Evolutionary conservation across 1,284 basidiomycete genomes (phyloP).

Genomic region (Sphagnurus paluster): DNA sequence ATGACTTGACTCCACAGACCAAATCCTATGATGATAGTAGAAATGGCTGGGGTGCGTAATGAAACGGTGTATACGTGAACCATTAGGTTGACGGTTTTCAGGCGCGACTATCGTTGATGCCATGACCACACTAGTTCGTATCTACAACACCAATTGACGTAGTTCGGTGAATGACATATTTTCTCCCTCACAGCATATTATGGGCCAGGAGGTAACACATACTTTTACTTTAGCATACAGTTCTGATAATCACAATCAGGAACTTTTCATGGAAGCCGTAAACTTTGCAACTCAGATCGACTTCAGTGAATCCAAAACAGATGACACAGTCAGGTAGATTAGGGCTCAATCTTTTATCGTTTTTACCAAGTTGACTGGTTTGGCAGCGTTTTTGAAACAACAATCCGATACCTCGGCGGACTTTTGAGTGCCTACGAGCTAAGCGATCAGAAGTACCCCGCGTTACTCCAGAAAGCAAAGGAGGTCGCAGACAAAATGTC

Average conservation of each 20-base stretch:
- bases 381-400: slow-evolving; percentile 85
- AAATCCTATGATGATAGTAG: slow-evolving; percentile 34
- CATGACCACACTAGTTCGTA: slow-evolving; percentile 57
- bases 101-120: slow-evolving; percentile 69
- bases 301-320: slow-evolving; percentile 53
- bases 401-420: slow-evolving; percentile 77
- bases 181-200: slow-evolving; percentile 36
- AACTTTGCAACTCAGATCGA: slow-evolving; percentile 52
- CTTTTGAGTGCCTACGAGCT: slow-evolving; percentile 84
- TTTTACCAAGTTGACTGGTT: slow-evolving; percentile 1
- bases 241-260: too few relatives aligned
- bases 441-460: slow-evolving; percentile 54
- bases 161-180: not conserved
- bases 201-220: slow-evolving; percentile 47
- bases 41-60: slow-evolving; percentile 60
- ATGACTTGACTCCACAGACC: slow-evolving; percentile 34
- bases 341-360: not conserved
- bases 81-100: slow-evolving; percentile 11
- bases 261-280: slow-evolving; percentile 42
- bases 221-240: too few relatives aligned
- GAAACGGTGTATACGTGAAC: too few relatives aligned
- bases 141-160: slow-evolving; percentile 1
- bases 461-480: slow-evolving; percentile 64
- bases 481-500: slow-evolving; percentile 73
- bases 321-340: slow-evolving; percentile 53